Evolutionary conservation across 2,329 filamentous ascomycete genomes (phyloP), one percentile per base, ranked within the genome.

Genomic region (Botrytis hyacinthi): DNA sequence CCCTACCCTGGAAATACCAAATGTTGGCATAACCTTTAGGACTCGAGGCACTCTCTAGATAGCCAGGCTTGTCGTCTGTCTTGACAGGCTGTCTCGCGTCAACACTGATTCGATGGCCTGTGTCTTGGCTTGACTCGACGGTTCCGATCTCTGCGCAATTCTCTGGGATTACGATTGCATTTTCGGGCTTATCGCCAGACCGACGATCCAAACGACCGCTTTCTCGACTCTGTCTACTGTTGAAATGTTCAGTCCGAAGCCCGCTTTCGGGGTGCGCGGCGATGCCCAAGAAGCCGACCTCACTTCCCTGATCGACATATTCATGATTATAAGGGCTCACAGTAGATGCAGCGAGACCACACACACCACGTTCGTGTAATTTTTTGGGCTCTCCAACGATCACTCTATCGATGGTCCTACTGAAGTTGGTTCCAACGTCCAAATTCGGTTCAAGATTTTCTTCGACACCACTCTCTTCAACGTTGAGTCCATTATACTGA

Each of bases 341-440:
- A 32, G 6, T 3, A 20, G 20, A 8, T 0, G 16, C 9, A 3
- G 18, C 5, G 20, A 3, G 1, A 9, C 4, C 6, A 22, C 8
- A 35, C n/a, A 40, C 12, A n/a, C 3, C 46, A 42, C n/a, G 14
- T 20, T 40, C 35, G 4, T 29, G 8, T 18, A n/a, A 32, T 32
- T 42, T 3, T 4, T 2, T 14, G 10, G 7, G 6, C 16, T 67
- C 14, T 40, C 29, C 26, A 10, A 29, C 4, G 14, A 57, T 9
- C 1, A n/a, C 18, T 1, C 26, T 62, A 8, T 40, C 3, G 12
- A 9, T 4, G 32, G 18, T 3, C 9, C 4, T n/a, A 2, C 10
- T 46, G 4, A 22, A 2, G 9, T 29, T 4, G 4, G 20, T 3
- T 29, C 40, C 8, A 44, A 12, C 2, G 40, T 32, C 18, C 2